Conservation (phyloP, 495 filamentous ascomycete genomes). For the Penicillium herquei region DNA sequence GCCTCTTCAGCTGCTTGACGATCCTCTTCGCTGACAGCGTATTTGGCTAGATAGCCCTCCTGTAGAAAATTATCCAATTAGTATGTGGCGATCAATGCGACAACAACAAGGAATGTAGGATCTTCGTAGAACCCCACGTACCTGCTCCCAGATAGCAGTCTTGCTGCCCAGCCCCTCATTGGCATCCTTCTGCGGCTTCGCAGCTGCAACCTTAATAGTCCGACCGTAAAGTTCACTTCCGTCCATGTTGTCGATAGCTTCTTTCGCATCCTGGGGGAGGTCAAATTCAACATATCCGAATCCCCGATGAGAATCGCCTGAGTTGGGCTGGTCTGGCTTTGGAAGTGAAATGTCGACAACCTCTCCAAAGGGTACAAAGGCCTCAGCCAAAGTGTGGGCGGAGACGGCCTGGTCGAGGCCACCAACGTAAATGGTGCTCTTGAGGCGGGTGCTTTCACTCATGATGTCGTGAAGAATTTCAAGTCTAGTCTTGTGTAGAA, state of each 20-base stretch:
- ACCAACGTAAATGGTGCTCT: conserved; percentile 84
- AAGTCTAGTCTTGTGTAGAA: neutral
- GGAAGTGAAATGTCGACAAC: conserved; percentile 87
- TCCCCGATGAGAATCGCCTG: conserved; percentile 76
- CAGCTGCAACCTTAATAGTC: conserved; percentile 85
- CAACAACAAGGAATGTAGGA: neutral
- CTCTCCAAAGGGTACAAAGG: conserved; percentile 95
- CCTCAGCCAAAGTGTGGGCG: conserved; percentile 70
- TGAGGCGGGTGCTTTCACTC: conserved; percentile 80
- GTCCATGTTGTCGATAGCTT: conserved; percentile 99
- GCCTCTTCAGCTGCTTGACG: conserved; percentile 60
- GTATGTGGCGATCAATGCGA: conserved; percentile 12
- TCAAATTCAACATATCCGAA: conserved; percentile 98
- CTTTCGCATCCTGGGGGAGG: conserved; percentile 77
- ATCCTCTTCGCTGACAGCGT: conserved; percentile 89
- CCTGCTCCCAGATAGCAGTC: conserved; percentile 98
- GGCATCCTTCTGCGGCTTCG: conserved; percentile 88
- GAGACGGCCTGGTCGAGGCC: conserved; percentile 81
- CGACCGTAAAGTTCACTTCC: conserved; percentile 92
- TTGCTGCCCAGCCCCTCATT: conserved; percentile 86
- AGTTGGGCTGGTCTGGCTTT: conserved; percentile 70
- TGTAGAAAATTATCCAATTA: conserved; percentile 35
- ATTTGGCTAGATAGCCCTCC: conserved; percentile 91
- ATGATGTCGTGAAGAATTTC: conserved; percentile 43
- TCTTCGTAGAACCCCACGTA: conserved; percentile 41